These are phyloP conservation scores for Aspergillus pseudoterreus DNA, from an alignment of 2,329 filamentous ascomycete genomes.

Conservation along the genomic window DNA sequence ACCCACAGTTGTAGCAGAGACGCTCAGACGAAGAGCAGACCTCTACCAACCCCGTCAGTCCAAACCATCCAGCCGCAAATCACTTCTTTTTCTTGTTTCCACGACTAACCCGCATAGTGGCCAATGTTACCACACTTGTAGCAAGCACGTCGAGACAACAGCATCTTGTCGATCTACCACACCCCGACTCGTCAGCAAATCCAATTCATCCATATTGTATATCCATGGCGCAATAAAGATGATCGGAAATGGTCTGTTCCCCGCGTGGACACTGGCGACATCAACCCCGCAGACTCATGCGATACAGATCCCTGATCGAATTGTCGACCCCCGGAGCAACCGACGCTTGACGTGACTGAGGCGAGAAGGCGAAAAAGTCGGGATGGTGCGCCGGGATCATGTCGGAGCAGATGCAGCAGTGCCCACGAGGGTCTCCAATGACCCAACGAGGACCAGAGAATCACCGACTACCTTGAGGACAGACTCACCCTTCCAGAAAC, in stretches of 20 bases:
- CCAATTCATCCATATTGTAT: slow-evolving; percentile 1
- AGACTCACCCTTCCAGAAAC: slow-evolving; percentile 28
- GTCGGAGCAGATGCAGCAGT: background rate
- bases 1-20: slow-evolving; percentile 98
- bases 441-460: slow-evolving; percentile 6
- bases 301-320: too few relatives aligned
- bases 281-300: too few relatives aligned
- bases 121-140: slow-evolving; percentile 77
- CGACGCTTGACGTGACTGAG: too few relatives aligned
- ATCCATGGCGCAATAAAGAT: background rate
- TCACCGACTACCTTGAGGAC: slow-evolving; percentile 7
- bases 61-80: slow-evolving; percentile 45
- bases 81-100: slow-evolving; percentile 29
- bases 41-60: slow-evolving; percentile 57
- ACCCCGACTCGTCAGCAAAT: slow-evolving; percentile 12
- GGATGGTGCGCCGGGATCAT: background rate
- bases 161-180: slow-evolving; percentile 54
- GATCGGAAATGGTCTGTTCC: background rate
- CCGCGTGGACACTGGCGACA: too few relatives aligned
- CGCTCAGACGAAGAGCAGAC: slow-evolving; percentile 97
- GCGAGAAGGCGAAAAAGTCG: background rate
- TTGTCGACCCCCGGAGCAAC: too few relatives aligned
- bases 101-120: slow-evolving; percentile 54
- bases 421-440: background rate
- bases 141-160: slow-evolving; percentile 79